A percentile compares a stretch with the other conserved stretches of the same genome.
Evolutionary conservation across 176 grass and related monocot species (phyloP).

Genomic region (Rhynchospora tenuis): DNA sequence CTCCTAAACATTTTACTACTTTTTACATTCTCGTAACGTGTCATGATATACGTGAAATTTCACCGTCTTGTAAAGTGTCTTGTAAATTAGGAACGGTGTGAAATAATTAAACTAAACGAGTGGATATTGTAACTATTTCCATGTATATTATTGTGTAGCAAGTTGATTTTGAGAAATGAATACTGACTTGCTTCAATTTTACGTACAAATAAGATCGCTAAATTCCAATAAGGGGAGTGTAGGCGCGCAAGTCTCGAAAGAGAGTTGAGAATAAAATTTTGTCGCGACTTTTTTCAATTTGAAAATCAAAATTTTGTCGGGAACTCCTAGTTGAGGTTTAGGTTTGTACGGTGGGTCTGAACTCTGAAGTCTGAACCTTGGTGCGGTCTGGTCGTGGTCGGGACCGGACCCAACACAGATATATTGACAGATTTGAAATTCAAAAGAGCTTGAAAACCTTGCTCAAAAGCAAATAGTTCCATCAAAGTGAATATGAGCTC

Average conservation of each 20-base stretch:
- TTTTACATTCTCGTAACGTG: not conserved
- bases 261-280: not conserved
- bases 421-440: not conserved
- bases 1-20: not conserved
- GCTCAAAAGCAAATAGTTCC: too few relatives aligned
- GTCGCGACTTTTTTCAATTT: not conserved
- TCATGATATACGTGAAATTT: not conserved
- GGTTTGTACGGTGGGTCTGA: not conserved
- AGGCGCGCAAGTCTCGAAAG: slow-evolving; percentile 23
- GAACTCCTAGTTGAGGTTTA: not conserved
- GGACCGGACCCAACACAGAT: not conserved
- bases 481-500: too few relatives aligned
- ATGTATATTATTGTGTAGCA: not conserved
- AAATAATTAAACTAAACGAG: not conserved
- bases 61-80: not conserved
- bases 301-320: not conserved
- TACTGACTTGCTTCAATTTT: not conserved
- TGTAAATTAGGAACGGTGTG: not conserved
- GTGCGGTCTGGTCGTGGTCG: not conserved
- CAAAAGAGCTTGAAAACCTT: not conserved
- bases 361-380: too few relatives aligned
- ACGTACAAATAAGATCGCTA: not conserved
- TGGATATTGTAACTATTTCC: not conserved
- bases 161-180: not conserved
- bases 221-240: not conserved